Evolutionary conservation across 805 yeast species (phyloP), one percentile per base, ranked within the genome.

Genomic region (Myxozyma lipomycoides): DNA sequence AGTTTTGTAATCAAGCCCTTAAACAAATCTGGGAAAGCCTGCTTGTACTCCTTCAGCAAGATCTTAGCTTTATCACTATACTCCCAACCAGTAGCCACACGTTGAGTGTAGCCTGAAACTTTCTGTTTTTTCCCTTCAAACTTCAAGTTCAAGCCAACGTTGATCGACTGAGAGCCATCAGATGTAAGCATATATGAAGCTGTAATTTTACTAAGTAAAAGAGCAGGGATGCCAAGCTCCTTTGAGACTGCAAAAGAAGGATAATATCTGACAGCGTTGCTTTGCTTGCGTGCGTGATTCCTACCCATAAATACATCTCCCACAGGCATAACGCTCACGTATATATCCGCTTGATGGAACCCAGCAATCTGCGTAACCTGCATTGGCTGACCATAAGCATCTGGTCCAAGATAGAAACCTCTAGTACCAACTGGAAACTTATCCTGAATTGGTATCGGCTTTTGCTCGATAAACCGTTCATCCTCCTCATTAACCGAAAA

Each of bases 81-180:
- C 60, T 82, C 88, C 98, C 98, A 93, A 21, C 81, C 82, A 45
- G 74, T 73, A 23, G 73, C 77, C 38, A 69, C 72, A 62, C 82
- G 81, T 52, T 82, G 77, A 1, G 96, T 81, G 70, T 81, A 91
- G 3, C 98, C 98, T 56, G 90, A 74, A 2, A 87, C 98, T 68
- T 91, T 91, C 62, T 79, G 77, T 60, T 88, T 79, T 52, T 79
- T 78, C 21, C 79, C 78, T 58, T 90, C 96, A 67, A 83, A 85
- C 69, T 90, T 90, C 66, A 93, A 73, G 50, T 84, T 86, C 56
- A 93, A 72, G 19, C 98, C 98, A 61, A 93, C 73, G 63, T 90
- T 84, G 7, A 75, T 62, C 56, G 77, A 76, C 56, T 72, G 78
- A 21, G 77, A 77, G 30, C 71, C 70, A 19, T 74, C 74, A 52